Evolutionary conservation across 352 stramenopile species (phyloP), one percentile per base, ranked within the genome.

Genomic region (Globisporangium polare): DNA sequence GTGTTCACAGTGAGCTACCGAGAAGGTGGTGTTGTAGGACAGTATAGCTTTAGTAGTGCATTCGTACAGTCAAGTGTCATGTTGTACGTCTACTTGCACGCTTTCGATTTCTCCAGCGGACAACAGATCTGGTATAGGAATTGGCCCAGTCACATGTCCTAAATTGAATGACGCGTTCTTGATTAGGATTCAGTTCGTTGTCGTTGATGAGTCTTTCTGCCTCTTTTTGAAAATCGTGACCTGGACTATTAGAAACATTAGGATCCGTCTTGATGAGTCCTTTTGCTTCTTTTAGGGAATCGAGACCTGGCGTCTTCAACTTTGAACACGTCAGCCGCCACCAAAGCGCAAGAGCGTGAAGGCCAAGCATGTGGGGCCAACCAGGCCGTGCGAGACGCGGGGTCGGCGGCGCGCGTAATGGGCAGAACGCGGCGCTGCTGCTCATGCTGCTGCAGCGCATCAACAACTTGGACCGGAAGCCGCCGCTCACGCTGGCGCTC

Each of bases 381-480:
- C 26, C 41, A 15, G 27, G 27, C 26, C 12, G 45, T 26, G 42
- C 33, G 5, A 24, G 24, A 24, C 31, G 57, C 17, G 56, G 17
- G n/a, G n/a, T n/a, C 12, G 27, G 47, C 3, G 58, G 47, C 8
- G 59, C 37, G 13, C 51, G 33, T 29, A 51, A 66, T 33, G 53
- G 43, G 4, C 61, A 56, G 26, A 67, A 65, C 24, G 58, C 73
- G n/a, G 72, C 75, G 33, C 64, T 73, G 41, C 53, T 71, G 43
- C 46, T 86, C 22, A 55, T 79, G 57, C 39, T 79, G 45, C 53
- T 83, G 63, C 66, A 74, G 17, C 69, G 82, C 3, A 64, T 93
- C 33, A 66, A 86, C 31, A 50, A 73, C 42, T 57, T 93, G 58
- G 80, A 91, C 24, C 62, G 71, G 42, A 93, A 93, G 67, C 75